Percentiles rank a stretch among this genome's conserved stretches.
These are phyloP conservation scores for Pythium scleroteichum DNA, from an alignment of 352 stramenopile species.

Conservation along the genomic window DNA sequence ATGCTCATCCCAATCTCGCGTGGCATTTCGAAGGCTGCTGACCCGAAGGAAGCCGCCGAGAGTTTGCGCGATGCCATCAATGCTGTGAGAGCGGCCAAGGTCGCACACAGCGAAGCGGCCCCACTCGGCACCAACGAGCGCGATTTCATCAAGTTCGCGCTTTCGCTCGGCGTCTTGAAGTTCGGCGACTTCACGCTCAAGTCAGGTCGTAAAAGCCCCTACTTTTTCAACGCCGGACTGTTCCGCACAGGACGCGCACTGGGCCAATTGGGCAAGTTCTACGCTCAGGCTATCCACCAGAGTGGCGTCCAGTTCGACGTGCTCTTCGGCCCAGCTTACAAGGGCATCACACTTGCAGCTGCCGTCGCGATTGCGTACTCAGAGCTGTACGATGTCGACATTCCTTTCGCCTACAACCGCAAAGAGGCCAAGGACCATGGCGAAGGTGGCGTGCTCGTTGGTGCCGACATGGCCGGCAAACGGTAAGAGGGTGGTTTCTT, in stretches of 20 bases:
- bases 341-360: conserved; percentile 97
- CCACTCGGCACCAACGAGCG: conserved; percentile 52
- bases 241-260: conserved; percentile 95
- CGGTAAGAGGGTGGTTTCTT: conserved; percentile 49
- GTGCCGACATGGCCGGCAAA: conserved; percentile 94
- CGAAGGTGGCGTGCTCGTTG: conserved; percentile 96
- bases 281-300: conserved; percentile 92
- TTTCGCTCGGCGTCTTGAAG: conserved; percentile 95
- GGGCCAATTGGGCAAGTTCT: conserved; percentile 92
- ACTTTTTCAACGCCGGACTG: conserved; percentile 99
- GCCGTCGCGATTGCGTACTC: conserved; percentile 94
- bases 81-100: conserved; percentile 67
- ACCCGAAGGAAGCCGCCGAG: conserved; percentile 90
- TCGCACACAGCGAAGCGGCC: conserved; percentile 15
- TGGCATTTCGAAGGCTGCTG: conserved; percentile 92
- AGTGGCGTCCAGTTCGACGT: conserved; percentile 97
- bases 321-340: conserved; percentile 99
- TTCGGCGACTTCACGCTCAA: conserved; percentile 99
- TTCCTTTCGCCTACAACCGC: conserved; percentile 98
- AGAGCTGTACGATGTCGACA: conserved; percentile 88
- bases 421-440: conserved; percentile 99
- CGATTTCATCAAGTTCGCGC: conserved; percentile 97
- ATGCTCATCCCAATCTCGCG: conserved; percentile 97
- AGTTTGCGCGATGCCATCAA: conserved; percentile 95
- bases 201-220: conserved; percentile 96